These are phyloP conservation scores for Aspergillus indologenus DNA, from an alignment of 495 filamentous ascomycete species.

Conservation along the genomic window DNA sequence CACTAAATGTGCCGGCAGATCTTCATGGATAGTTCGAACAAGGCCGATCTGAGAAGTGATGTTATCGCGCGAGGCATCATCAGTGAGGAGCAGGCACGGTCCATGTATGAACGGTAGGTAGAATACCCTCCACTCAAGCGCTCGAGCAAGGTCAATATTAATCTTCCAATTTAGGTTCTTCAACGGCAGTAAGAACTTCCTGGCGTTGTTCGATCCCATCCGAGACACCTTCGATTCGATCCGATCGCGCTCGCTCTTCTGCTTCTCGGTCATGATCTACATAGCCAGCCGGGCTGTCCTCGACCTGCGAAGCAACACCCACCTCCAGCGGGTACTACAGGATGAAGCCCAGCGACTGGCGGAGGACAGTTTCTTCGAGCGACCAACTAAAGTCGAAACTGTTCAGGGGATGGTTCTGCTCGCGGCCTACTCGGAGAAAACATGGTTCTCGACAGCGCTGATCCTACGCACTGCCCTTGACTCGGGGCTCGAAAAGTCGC, in stretches of 20 bases:
- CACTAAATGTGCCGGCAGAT: slow-evolving; percentile 22
- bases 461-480: slow-evolving; percentile 43
- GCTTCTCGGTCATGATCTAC: slow-evolving; percentile 44
- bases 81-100: slow-evolving; percentile 37
- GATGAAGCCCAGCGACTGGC: slow-evolving; percentile 43
- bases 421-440: slow-evolving; percentile 45
- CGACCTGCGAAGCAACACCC: slow-evolving; percentile 36
- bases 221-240: slow-evolving; percentile 46
- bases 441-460: slow-evolving; percentile 45
- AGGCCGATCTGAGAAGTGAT: slow-evolving; percentile 34
- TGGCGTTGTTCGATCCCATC: slow-evolving; percentile 42
- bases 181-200: slow-evolving; percentile 40
- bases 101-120: slow-evolving; percentile 42
- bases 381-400: slow-evolving; percentile 42
- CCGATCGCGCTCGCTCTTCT: slow-evolving; percentile 41
- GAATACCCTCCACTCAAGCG: not conserved
- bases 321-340: slow-evolving; percentile 44
- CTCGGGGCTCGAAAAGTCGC: slow-evolving; percentile 41
- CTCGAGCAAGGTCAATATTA: slow-evolving; percentile 1
- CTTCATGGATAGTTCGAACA: slow-evolving; percentile 36
- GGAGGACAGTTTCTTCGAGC: slow-evolving; percentile 45
- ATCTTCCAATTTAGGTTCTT: slow-evolving; percentile 26
- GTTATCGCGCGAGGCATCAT: slow-evolving; percentile 41
- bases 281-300: slow-evolving; percentile 39
- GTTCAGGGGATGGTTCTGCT: slow-evolving; percentile 46